Conservation (phyloP, 805 yeast genomes). For the Kodamaea nitidulidarum region DNA sequence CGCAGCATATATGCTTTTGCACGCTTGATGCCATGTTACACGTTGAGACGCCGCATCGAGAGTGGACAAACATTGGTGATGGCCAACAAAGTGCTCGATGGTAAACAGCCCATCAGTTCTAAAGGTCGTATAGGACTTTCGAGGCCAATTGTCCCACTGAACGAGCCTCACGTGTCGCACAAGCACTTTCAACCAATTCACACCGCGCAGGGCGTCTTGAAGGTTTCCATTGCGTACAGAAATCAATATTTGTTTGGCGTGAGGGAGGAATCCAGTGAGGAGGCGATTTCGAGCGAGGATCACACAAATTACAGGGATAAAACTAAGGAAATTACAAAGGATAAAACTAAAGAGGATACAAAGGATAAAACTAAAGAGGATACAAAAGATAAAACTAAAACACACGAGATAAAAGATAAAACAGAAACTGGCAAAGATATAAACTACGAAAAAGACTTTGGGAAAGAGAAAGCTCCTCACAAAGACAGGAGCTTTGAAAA, state of each 20-base stretch:
- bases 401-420: too few species aligned
- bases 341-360: neutral
- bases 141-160: conserved; percentile 51
- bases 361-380: neutral
- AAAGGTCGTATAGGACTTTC: conserved; percentile 84
- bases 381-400: neutral
- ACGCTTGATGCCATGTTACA: conserved; percentile 68
- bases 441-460: too few species aligned
- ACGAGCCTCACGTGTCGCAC: conserved; percentile 53
- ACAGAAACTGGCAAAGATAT: too few species aligned
- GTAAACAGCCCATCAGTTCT: conserved; percentile 71
- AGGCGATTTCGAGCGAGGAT: conserved; percentile 37
- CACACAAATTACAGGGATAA: conserved; percentile 49
- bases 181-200: conserved; percentile 64
- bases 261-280: conserved; percentile 13
- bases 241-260: conserved; percentile 63
- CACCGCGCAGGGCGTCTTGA: conserved; percentile 71
- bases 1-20: conserved; percentile 67
- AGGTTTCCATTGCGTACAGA: conserved; percentile 77
- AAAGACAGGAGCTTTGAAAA: too few species aligned
- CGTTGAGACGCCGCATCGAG: conserved; percentile 39
- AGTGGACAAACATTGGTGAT: conserved; percentile 34
- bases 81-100: conserved; percentile 66
- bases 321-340: conserved; percentile 22
- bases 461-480: too few species aligned